Evolutionary conservation across 805 yeast genomes (phyloP).

Genomic region (Teunomyces atbi): DNA sequence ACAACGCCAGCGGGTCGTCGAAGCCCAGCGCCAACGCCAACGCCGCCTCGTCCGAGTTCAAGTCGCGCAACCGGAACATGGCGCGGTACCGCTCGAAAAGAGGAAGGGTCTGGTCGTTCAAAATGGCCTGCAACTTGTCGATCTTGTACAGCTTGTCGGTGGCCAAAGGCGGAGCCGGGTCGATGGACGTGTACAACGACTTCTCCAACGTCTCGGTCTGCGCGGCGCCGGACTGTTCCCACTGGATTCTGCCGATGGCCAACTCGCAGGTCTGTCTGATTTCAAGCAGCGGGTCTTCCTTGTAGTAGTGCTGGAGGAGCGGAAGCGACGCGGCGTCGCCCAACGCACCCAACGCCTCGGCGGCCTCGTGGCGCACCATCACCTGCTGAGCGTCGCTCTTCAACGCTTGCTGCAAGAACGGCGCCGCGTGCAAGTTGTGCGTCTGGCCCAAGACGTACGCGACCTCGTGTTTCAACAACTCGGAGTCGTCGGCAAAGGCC

Average conservation of each 20-base stretch:
- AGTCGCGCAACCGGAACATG: conserved; percentile 95
- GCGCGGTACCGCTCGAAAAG: conserved; percentile 95
- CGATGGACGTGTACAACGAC: conserved; percentile 82
- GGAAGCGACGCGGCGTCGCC: conserved; percentile 75
- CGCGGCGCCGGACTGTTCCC: conserved; percentile 75
- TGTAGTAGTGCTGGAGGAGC: conserved; percentile 59
- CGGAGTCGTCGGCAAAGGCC: conserved; percentile 78
- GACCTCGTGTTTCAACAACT: conserved; percentile 93
- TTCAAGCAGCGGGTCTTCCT: conserved; percentile 78
- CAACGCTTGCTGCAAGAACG: conserved; percentile 70
- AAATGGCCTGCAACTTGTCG: conserved; percentile 59
- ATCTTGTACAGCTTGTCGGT: conserved; percentile 52
- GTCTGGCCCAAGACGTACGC: conserved; percentile 98
- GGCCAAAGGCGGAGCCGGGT: conserved; percentile 98
- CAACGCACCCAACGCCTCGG: conserved; percentile 96
- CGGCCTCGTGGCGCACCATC: conserved; percentile 99
- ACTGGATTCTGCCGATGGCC: conserved; percentile 90
- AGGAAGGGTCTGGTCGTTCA: conserved; percentile 75
- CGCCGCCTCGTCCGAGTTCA: conserved; percentile 91
- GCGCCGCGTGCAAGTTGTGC: conserved; percentile 75
- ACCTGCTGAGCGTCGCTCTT: conserved; percentile 67
- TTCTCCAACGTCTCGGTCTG: conserved; percentile 69
- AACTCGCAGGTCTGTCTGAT: conserved; percentile 97
- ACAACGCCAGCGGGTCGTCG: conserved; percentile 85
- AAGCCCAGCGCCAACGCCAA: conserved; percentile 89